Evolutionary conservation across 139 green algal species (phyloP).

Genomic region (Chlamydomonas schloesseri): DNA sequence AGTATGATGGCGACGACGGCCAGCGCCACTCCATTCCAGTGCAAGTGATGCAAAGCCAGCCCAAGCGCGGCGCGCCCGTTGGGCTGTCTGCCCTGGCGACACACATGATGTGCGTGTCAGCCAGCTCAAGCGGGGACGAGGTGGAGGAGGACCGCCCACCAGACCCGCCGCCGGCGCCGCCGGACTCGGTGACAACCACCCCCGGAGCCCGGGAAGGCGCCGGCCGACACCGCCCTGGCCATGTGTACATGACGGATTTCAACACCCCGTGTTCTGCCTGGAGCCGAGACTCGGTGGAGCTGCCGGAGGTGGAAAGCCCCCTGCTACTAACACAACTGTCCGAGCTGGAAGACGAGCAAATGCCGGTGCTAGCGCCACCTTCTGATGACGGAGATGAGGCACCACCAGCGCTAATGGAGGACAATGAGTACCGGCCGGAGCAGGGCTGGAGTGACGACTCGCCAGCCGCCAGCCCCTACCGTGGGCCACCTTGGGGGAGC

Average conservation of each 20-base stretch:
- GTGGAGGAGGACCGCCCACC: too few species aligned
- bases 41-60: background rate
- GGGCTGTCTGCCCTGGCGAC: too few species aligned
- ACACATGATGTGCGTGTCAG: background rate
- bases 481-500: background rate
- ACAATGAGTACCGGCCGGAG: background rate
- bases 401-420: background rate
- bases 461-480: background rate
- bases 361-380: too few species aligned
- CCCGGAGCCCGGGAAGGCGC: too few species aligned
- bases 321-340: background rate
- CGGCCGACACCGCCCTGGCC: too few species aligned
- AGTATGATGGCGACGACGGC: background rate
- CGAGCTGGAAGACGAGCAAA: too few species aligned
- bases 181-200: background rate
- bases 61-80: too few species aligned
- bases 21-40: background rate
- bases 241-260: background rate
- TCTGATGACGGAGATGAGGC: too few species aligned
- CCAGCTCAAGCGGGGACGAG: too few species aligned
- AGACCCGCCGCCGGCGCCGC: too few species aligned
- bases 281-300: background rate
- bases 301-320: too few species aligned
- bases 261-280: background rate
- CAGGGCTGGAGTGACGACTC: too few species aligned